Conservation (phyloP, 306 rosid genomes). For the Quercus berberidifolia region DNA sequence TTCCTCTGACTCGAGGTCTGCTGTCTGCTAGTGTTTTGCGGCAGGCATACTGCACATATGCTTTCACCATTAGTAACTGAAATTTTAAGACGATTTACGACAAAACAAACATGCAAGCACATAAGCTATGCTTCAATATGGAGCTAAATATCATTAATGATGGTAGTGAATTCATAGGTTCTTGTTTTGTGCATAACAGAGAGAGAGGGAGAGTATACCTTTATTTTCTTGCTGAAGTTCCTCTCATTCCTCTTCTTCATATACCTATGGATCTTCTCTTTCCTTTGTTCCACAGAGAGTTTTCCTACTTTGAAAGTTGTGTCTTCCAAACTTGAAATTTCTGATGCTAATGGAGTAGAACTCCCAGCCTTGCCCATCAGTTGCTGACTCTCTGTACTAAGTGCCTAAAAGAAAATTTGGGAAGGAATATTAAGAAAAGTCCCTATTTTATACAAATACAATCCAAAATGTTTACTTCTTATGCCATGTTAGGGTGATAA, state of each 20-base stretch:
- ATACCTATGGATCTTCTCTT: constrained; percentile 92
- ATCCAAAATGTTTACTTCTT: not conserved
- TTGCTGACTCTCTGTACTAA: constrained; percentile 61
- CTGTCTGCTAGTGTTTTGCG: constrained; percentile 95
- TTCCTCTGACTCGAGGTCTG: constrained; percentile 94
- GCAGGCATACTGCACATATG: constrained; percentile 80
- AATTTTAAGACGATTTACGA: not conserved
- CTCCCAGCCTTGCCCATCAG: constrained; percentile 56
- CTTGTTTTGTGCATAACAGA: not conserved
- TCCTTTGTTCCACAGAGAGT: constrained; percentile 89
- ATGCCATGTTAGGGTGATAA: not conserved
- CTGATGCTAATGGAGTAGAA: constrained; percentile 61
- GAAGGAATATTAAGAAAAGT: not conserved
- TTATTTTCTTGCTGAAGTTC: constrained; percentile 97
- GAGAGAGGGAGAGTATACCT: constrained; percentile 39
- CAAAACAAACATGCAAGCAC: not conserved
- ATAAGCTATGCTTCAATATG: not conserved
- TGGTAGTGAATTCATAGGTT: not conserved
- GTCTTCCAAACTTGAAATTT: constrained; percentile 79
- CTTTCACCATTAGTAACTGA: constrained; percentile 16
- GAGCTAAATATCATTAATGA: not conserved
- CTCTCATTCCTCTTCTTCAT: constrained; percentile 94
- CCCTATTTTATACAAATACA: not conserved
- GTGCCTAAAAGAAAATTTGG: constrained; percentile 38
- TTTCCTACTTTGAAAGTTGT: constrained; percentile 79